phyloP scores from a whole-genome alignment of 2,329 filamentous ascomycete genomes.

The Albophoma yamanashiensis region DNA sequence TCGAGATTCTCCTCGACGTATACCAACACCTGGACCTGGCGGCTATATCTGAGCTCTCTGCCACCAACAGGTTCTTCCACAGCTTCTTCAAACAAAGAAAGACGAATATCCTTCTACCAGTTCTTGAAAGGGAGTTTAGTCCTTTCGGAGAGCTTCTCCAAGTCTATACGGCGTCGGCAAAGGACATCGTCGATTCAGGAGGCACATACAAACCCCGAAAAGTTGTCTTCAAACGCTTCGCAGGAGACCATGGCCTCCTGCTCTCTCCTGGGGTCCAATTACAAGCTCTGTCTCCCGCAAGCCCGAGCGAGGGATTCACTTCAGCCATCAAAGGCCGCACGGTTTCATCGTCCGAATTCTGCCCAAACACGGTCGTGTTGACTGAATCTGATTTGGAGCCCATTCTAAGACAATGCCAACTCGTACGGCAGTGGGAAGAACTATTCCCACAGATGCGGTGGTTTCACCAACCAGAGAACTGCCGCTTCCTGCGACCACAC shows the following conservation, averaged over 20 bases:
- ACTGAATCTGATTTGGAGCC: slow-evolving; percentile 20
- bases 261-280: slow-evolving; percentile 5
- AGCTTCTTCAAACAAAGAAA: slow-evolving; percentile 30
- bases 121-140: slow-evolving; percentile 30
- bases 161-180: slow-evolving; percentile 29
- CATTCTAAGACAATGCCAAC: slow-evolving; percentile 21
- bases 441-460: slow-evolving; percentile 33
- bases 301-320: slow-evolving; percentile 7
- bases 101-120: slow-evolving; percentile 28
- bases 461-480: slow-evolving; percentile 33
- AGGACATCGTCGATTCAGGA: slow-evolving; percentile 20
- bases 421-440: slow-evolving; percentile 27
- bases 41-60: slow-evolving; percentile 27
- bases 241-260: slow-evolving; percentile 18
- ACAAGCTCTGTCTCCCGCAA: background rate
- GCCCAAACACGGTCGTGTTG: slow-evolving; percentile 16
- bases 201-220: slow-evolving; percentile 26
- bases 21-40: slow-evolving; percentile 32
- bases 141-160: slow-evolving; percentile 36
- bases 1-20: slow-evolving; percentile 38
- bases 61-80: slow-evolving; percentile 24
- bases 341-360: background rate
- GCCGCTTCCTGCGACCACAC: slow-evolving; percentile 28
- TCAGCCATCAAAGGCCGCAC: slow-evolving; percentile 12
- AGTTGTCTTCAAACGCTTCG: slow-evolving; percentile 26